Base-by-base conservation (phyloP, 768 basidiomycete species). In the Agaricus bisporus region DNA sequence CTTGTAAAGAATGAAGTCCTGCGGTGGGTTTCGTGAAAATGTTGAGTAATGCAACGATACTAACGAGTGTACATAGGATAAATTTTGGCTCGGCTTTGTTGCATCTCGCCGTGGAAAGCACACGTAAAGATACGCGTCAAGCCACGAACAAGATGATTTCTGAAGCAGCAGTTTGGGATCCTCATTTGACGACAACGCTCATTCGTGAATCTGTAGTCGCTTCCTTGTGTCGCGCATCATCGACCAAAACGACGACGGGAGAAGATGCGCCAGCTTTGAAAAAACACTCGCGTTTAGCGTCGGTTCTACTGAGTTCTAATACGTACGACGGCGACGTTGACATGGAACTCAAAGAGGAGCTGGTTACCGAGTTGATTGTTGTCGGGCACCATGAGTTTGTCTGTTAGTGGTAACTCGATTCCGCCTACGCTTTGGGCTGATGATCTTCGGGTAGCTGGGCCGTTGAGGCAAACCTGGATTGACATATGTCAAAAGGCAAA, bases 381-480 rank as follows among this genome's bases (percentile, higher is more conserved):
- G 62, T 95, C 35, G 81, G 82, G 1, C 91, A 95, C 64, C 92
- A 95, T 68, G 75, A 79, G 6, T 68, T 70, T 41, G 72, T 82
- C 45, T 73, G 88, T 88, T 48, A 58, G 85, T 74, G 50, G 17
- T 12, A 7, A 39, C 17, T 54, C 22, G 28, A 14, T 50, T 57
- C 52, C 17, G 25, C 47, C 58, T 35, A 15, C 15, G 15, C 28
- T 7, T 35, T 18, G 18, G 25, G 45, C 32, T 58, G 41, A 47
- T 39, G 25, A 44, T 28, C 43, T 20, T 54, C 7, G 36, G 41
- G 5, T 36, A 80, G 80, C 73, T 57, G 75, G 71, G 18, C 66
- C 71, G 14, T 75, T 78, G 8, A 77, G 81, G 15, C 83, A 81
- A 59, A 77, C 76, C 1, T 97, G 93, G 93, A 87, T 95, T 55